Percentiles rank a stretch among this genome's conserved stretches.
These are phyloP conservation scores for Rhizopogon vesiculosus DNA, from an alignment of 768 basidiomycete genomes.

Conservation along the genomic window DNA sequence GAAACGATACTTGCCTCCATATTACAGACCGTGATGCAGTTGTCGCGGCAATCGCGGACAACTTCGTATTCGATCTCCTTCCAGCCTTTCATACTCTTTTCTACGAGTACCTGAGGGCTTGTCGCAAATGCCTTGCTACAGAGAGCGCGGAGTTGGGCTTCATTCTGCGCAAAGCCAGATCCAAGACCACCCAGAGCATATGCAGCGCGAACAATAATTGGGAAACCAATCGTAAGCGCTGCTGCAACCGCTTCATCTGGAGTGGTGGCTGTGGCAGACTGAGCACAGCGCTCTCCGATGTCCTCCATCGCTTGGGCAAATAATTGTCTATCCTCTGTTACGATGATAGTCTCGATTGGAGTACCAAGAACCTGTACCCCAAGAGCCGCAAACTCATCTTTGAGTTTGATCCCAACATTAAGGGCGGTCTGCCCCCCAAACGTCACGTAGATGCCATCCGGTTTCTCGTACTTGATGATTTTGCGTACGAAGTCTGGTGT, in stretches of 20 bases:
- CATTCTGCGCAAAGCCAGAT: slow-evolving; percentile 94
- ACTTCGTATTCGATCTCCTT: slow-evolving; percentile 99
- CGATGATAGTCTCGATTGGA: slow-evolving; percentile 95
- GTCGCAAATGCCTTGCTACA: slow-evolving; percentile 96
- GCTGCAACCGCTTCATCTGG: slow-evolving; percentile 80
- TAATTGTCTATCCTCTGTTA: slow-evolving; percentile 92
- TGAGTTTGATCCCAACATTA: slow-evolving; percentile 95
- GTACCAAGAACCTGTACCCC: slow-evolving; percentile 95
- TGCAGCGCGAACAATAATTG: slow-evolving; percentile 94
- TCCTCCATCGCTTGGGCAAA: slow-evolving; percentile 93
- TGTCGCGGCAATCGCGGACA: slow-evolving; percentile 94
- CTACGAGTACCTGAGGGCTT: slow-evolving; percentile 96
- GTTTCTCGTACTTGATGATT: slow-evolving; percentile 98
- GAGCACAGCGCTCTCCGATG: slow-evolving; percentile 94
- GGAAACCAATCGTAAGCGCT: slow-evolving; percentile 83
- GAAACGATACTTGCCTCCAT: slow-evolving; percentile 81
- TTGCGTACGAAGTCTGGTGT: slow-evolving; percentile 97
- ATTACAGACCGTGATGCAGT: slow-evolving; percentile 99
- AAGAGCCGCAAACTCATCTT: slow-evolving; percentile 88
- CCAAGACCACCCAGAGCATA: slow-evolving; percentile 96
- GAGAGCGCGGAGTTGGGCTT: slow-evolving; percentile 80
- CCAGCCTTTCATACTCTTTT: slow-evolving; percentile 99
- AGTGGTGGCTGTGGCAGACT: slow-evolving; percentile 85
- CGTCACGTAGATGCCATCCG: slow-evolving; percentile 97
- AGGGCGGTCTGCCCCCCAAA: slow-evolving; percentile 98